Conservation (phyloP, 2,329 filamentous ascomycete species). For the Colletotrichum sp. region DNA sequence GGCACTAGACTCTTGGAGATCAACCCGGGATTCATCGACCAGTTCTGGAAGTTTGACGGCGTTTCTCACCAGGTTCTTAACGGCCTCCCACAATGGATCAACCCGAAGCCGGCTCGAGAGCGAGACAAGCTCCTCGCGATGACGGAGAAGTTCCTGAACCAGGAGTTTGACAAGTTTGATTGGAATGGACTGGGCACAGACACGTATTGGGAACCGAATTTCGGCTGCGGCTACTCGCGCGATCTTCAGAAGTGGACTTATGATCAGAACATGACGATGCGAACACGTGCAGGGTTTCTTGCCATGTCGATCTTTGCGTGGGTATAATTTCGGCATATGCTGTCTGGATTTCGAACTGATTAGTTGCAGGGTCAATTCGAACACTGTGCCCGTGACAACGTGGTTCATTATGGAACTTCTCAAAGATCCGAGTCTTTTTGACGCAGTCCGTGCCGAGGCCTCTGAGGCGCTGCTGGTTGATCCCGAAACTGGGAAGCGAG, state of each 20-base stretch:
- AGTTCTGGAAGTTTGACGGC: conserved; percentile 29
- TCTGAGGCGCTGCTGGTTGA: conserved; percentile 9
- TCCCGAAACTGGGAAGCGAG: neutral
- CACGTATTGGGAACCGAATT: conserved; percentile 31
- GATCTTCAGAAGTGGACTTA: conserved; percentile 24
- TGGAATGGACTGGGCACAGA: conserved; percentile 19
- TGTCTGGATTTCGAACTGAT: neutral
- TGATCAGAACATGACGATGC: conserved; percentile 18
- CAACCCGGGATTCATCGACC: conserved; percentile 27
- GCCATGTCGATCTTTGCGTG: neutral
- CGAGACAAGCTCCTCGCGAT: conserved; percentile 21
- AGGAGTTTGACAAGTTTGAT: conserved; percentile 22
- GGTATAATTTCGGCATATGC: too few species aligned
- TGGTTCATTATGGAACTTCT: conserved; percentile 34
- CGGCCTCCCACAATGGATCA: conserved; percentile 27
- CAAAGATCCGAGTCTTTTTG: conserved; percentile 24
- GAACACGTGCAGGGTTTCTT: conserved; percentile 12
- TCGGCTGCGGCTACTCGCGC: conserved; percentile 27
- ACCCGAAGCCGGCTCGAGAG: conserved; percentile 15
- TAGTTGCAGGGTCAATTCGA: conserved; percentile 25
- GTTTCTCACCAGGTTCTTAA: conserved; percentile 23
- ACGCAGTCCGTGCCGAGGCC: conserved; percentile 26
- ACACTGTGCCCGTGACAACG: conserved; percentile 30
- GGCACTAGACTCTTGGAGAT: conserved; percentile 27
- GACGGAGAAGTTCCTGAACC: conserved; percentile 4